Evolutionary conservation across 352 stramenopile genomes (phyloP), one percentile per base, ranked within the genome.

Genomic region (Elongisporangium prolatum): DNA sequence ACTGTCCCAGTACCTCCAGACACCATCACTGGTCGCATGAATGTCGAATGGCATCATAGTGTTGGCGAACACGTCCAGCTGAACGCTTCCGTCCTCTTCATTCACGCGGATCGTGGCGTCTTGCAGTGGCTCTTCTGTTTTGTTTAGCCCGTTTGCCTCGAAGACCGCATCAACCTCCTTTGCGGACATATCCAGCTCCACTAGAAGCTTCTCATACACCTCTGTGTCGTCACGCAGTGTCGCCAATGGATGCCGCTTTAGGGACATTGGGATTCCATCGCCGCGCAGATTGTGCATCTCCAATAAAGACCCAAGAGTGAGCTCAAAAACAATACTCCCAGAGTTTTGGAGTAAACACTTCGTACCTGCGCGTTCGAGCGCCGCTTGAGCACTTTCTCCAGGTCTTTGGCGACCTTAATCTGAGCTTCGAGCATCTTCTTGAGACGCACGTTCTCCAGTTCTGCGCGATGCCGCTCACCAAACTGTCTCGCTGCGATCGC

Each of bases 391-490:
- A 75, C 65, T 37, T 58, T 67, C 63, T 77, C 68, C 21, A 79
- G 65, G 14, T 62, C 75, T 40, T 75, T 77, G 48, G 61, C 68
- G 60, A 79, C 58, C 61, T 77, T 79, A 56, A 77, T 75, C 61
- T 82, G 70, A 28, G 72, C 73, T 53, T 87, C 72, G 18, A 85
- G 54, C 38, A 80, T 67, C 20, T 71, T 40, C 28, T 74, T 77
- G 0, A 87, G 70, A 21, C 68, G 64, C 48, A 77, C 63, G 47
- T 85, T 83, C 51, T 84, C 72, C 16, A 62, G 65, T 57, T 84
- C 72, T n/a, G 69, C 61, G 24, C 72, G 69, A 55, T 75, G 63
- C 10, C 67, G 61, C 51, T 81, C 72, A 10, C 61, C 38, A 2
- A 64, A 68, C 50, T 85, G 72, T 16, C 68, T 60, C 21, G 70